These are phyloP conservation scores for Ophiostoma novo-ulmi DNA, from an alignment of 2,329 filamentous ascomycete genomes.

Conservation along the genomic window DNA sequence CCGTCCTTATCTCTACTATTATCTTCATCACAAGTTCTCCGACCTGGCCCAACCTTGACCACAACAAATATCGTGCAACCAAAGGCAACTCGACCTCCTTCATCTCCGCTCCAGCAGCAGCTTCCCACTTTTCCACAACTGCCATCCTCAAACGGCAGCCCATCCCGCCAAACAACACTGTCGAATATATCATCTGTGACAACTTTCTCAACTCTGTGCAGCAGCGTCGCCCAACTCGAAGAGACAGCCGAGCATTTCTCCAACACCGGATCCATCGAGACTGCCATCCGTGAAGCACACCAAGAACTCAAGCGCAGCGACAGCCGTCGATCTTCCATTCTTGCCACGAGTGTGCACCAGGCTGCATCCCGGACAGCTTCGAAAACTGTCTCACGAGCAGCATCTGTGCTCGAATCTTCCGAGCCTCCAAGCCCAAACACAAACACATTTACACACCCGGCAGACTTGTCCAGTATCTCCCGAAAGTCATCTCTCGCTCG, in stretches of 20 bases:
- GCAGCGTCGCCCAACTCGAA: slow-evolving; percentile 68
- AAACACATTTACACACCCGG: slow-evolving; percentile 19
- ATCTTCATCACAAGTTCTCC: neutral
- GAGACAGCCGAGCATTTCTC: slow-evolving; percentile 70
- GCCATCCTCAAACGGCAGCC: slow-evolving; percentile 60
- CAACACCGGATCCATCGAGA: slow-evolving; percentile 68
- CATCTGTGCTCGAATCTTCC: neutral
- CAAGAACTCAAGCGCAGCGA: slow-evolving; percentile 65
- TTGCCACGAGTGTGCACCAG: slow-evolving; percentile 43
- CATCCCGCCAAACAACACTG: slow-evolving; percentile 46
- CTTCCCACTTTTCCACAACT: slow-evolving; percentile 43
- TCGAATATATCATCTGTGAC: too few species aligned
- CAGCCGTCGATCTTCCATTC: slow-evolving; percentile 59
- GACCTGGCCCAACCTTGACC: neutral
- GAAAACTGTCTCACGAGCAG: slow-evolving; percentile 22
- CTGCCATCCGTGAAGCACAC: slow-evolving; percentile 70
- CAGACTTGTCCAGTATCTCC: neutral
- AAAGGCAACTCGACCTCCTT: slow-evolving; percentile 18
- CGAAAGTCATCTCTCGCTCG: slow-evolving; percentile 3
- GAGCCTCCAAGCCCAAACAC: neutral
- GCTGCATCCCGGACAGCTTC: slow-evolving; percentile 26
- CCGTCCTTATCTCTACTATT: slow-evolving; percentile 2
- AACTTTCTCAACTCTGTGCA: neutral
- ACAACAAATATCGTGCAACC: slow-evolving; percentile 21
- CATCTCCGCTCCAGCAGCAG: slow-evolving; percentile 15